phyloP scores from a whole-genome alignment of 495 filamentous ascomycete genomes.

The Lophiotrema nucula region DNA sequence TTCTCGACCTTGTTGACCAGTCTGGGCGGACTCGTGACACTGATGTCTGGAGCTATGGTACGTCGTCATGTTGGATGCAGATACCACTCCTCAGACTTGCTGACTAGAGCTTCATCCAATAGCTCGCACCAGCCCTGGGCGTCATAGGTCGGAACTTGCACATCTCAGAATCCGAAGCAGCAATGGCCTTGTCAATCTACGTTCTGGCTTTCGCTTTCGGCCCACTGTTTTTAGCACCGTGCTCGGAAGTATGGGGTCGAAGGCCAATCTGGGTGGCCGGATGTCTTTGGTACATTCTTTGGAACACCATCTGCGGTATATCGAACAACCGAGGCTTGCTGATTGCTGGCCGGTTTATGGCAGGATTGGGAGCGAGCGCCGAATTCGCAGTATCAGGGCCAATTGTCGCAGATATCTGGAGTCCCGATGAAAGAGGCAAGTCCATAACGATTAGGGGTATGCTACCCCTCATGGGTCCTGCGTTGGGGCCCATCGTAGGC shows the following conservation, averaged over 20 bases:
- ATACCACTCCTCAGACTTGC: too few species aligned
- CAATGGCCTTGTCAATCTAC: conserved; percentile 25
- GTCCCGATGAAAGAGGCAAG: conserved; percentile 18
- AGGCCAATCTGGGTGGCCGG: conserved; percentile 20
- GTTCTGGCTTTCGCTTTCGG: conserved; percentile 25
- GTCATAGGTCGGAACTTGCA: conserved; percentile 28
- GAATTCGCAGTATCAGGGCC: conserved; percentile 26
- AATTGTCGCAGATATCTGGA: conserved; percentile 19
- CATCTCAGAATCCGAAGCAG: conserved; percentile 24
- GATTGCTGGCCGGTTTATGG: conserved; percentile 23
- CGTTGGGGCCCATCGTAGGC: conserved; percentile 43
- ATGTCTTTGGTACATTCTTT: conserved; percentile 14
- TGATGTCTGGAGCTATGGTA: conserved; percentile 36
- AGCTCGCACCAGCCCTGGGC: conserved; percentile 33
- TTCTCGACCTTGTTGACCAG: conserved; percentile 21
- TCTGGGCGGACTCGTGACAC: conserved; percentile 28
- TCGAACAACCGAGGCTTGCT: conserved; percentile 9
- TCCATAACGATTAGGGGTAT: conserved; percentile 11
- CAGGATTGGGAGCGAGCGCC: conserved; percentile 24
- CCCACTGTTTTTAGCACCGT: conserved; percentile 14
- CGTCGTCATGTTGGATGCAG: too few species aligned
- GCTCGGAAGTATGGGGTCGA: conserved; percentile 17
- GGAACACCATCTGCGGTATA: conserved; percentile 25
- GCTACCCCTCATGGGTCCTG: conserved; percentile 12
- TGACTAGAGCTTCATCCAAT: too few species aligned